These are phyloP conservation scores for Pseudogymnoascus pannorum DNA, from an alignment of 2,329 filamentous ascomycete genomes.

Conservation along the genomic window DNA sequence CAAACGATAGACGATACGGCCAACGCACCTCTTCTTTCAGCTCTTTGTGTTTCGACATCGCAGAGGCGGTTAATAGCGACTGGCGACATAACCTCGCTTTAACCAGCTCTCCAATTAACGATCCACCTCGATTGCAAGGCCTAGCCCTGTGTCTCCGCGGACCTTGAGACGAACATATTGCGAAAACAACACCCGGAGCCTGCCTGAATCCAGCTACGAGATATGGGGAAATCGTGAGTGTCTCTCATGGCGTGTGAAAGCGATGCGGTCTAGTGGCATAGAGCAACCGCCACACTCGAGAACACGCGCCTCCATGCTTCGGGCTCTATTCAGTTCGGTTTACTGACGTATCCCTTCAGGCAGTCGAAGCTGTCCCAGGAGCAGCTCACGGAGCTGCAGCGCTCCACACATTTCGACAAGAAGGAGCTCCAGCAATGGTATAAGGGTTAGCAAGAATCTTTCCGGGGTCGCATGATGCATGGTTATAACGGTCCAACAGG, in stretches of 20 bases:
- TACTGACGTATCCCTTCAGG: slow-evolving; percentile 43
- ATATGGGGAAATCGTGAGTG: slow-evolving; percentile 4
- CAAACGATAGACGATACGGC: neutral
- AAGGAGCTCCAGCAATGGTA: slow-evolving; percentile 99
- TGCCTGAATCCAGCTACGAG: neutral
- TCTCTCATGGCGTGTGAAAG: neutral
- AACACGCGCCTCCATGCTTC: neutral
- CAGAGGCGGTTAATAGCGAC: neutral
- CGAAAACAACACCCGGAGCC: neutral
- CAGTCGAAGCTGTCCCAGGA: slow-evolving; percentile 97
- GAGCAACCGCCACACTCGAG: neutral
- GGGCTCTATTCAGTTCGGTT: neutral
- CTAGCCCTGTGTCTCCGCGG: neutral
- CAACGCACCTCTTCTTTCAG: neutral
- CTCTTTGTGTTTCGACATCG: neutral
- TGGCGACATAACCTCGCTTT: neutral
- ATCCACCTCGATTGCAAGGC: neutral
- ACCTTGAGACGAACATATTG: neutral
- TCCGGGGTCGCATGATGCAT: neutral
- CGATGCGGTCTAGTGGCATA: neutral
- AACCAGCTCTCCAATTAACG: neutral
- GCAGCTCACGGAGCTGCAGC: slow-evolving; percentile 91
- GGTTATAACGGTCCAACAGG: slow-evolving; percentile 43
- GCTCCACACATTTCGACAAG: slow-evolving; percentile 98
- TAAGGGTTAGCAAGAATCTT: slow-evolving; percentile 61